These are phyloP conservation scores for Trichoderma gracile DNA, from an alignment of 2,329 filamentous ascomycete species.

Conservation along the genomic window DNA sequence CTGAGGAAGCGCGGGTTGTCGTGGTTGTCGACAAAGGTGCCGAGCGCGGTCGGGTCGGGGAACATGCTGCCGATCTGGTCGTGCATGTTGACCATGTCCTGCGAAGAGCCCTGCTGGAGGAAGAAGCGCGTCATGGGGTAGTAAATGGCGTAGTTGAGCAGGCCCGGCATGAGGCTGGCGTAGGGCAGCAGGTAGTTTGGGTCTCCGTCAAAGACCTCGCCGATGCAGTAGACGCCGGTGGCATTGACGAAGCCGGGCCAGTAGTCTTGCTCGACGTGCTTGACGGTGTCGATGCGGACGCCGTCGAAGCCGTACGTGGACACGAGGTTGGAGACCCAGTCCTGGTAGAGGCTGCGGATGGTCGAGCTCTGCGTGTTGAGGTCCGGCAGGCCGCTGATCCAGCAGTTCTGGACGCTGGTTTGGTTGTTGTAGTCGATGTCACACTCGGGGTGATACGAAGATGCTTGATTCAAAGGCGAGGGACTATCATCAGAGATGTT, in stretches of 20 bases:
- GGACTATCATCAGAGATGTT: constrained; percentile 51
- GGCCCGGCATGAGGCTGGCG: constrained; percentile 55
- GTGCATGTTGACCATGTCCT: constrained; percentile 44
- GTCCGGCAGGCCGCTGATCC: constrained; percentile 62
- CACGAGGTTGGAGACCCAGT: constrained; percentile 62
- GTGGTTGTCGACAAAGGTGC: constrained; percentile 60
- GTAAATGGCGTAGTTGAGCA: constrained; percentile 61
- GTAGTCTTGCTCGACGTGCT: constrained; percentile 61
- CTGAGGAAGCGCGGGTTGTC: constrained; percentile 57
- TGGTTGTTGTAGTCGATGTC: constrained; percentile 56
- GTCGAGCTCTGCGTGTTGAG: constrained; percentile 54
- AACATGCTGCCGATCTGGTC: constrained; percentile 40
- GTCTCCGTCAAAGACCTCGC: constrained; percentile 60
- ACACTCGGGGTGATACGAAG: constrained; percentile 64
- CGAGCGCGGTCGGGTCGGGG: constrained; percentile 49
- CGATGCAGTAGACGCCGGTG: constrained; percentile 60
- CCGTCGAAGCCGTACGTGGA: constrained; percentile 63
- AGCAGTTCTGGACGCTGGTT: constrained; percentile 50
- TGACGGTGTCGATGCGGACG: constrained; percentile 62
- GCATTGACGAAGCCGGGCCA: constrained; percentile 55
- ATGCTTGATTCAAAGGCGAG: constrained; percentile 50
- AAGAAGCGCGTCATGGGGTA: constrained; percentile 46
- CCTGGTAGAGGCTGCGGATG: constrained; percentile 53
- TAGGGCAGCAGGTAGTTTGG: constrained; percentile 54
- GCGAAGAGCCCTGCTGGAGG: constrained; percentile 42